A percentile compares a stretch with the other conserved stretches of the same genome.
Evolutionary conservation across 202 grass and related monocot species (phyloP).

Genomic region (Zoysia matrella): DNA sequence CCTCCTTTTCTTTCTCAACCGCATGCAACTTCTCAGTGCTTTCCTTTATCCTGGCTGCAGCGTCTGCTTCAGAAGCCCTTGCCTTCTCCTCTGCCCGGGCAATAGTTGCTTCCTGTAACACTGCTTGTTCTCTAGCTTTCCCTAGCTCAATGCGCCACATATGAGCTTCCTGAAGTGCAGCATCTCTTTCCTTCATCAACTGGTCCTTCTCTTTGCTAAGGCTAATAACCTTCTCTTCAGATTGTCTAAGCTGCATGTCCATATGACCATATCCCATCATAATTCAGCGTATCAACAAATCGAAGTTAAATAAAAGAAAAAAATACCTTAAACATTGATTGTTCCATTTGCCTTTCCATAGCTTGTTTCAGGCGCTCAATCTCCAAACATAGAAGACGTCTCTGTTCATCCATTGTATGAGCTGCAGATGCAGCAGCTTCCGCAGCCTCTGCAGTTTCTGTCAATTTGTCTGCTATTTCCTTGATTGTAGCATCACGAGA

Average conservation of each 20-base stretch:
- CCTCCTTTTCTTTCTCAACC: slow-evolving; percentile 73
- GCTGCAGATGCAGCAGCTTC: slow-evolving; percentile 86
- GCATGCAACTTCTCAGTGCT: slow-evolving; percentile 64
- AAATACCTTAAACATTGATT: slow-evolving; percentile 68
- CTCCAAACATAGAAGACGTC: slow-evolving; percentile 65
- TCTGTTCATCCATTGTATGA: slow-evolving; percentile 80
- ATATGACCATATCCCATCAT: slow-evolving; percentile 27
- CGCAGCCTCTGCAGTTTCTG: slow-evolving; percentile 85
- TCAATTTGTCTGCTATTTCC: slow-evolving; percentile 89
- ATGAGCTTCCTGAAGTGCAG: slow-evolving; percentile 78
- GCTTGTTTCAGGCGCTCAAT: slow-evolving; percentile 71
- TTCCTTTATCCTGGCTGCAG: slow-evolving; percentile 64
- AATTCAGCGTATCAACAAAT: not conserved
- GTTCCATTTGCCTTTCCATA: slow-evolving; percentile 72
- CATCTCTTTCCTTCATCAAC: slow-evolving; percentile 86
- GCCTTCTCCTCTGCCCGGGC: slow-evolving; percentile 80
- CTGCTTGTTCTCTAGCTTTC: slow-evolving; percentile 89
- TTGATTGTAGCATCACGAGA: slow-evolving; percentile 86
- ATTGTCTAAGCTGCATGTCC: slow-evolving; percentile 67
- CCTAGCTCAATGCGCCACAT: slow-evolving; percentile 92
- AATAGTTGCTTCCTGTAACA: slow-evolving; percentile 89
- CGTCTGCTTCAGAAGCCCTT: slow-evolving; percentile 68
- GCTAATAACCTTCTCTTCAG: slow-evolving; percentile 75
- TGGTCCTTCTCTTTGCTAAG: slow-evolving; percentile 78
- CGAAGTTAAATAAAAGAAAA: slow-evolving; percentile 5